phyloP scores from a whole-genome alignment of 192 early-diverging fungal genomes.

The Chytriomyces sp. region DNA sequence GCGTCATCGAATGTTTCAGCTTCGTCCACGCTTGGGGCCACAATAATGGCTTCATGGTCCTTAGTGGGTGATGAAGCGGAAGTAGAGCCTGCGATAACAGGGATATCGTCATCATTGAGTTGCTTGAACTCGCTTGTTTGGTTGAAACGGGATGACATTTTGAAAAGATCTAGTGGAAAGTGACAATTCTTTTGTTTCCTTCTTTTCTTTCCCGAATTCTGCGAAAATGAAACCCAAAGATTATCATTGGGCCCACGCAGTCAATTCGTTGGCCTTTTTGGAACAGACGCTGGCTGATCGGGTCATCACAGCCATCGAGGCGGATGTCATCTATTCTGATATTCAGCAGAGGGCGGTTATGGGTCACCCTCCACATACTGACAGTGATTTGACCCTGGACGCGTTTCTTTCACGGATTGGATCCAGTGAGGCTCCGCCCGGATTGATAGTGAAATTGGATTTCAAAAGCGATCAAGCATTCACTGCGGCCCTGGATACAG shows the following conservation, averaged over 20 bases:
- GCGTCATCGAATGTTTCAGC: slow-evolving; percentile 29
- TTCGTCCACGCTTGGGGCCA: not conserved
- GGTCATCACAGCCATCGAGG: not conserved
- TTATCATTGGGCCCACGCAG: not conserved
- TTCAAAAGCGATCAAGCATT: not conserved
- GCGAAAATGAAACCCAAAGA: not conserved
- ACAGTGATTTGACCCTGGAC: not conserved
- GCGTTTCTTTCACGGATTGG: not conserved
- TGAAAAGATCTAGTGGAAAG: not conserved
- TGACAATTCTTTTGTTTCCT: not conserved
- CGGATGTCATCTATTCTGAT: not conserved
- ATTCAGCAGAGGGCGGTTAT: not conserved
- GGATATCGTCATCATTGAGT: slow-evolving; percentile 19
- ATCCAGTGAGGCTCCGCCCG: too few relatives aligned
- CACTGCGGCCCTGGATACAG: not conserved
- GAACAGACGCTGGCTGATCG: not conserved
- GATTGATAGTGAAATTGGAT: not conserved
- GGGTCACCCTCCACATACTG: slow-evolving; percentile 1
- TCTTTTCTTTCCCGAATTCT: not conserved
- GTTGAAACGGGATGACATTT: slow-evolving; percentile 26
- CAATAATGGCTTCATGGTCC: slow-evolving; percentile 19
- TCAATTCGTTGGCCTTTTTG: not conserved
- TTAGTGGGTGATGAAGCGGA: not conserved
- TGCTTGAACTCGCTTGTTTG: slow-evolving; percentile 24
- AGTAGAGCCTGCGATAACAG: not conserved